A percentile compares a stretch with the other conserved stretches of the same genome.
Evolutionary conservation across 805 yeast species (phyloP).

Genomic region (Candida chauliodis): DNA sequence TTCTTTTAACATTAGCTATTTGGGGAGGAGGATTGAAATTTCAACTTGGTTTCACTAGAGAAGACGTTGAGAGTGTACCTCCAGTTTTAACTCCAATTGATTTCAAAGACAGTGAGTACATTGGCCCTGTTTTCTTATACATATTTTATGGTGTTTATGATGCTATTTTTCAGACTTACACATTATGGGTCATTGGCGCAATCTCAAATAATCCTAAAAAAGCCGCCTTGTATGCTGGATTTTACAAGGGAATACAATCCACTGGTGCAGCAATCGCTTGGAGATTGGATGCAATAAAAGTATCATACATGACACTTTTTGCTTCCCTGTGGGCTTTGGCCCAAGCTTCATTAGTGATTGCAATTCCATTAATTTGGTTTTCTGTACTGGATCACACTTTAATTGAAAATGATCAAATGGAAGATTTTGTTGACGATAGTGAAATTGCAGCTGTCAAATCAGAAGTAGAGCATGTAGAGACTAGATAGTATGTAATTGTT

Average conservation of each 20-base stretch:
- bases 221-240: slow-evolving; percentile 55
- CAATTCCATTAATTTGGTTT: slow-evolving; percentile 43
- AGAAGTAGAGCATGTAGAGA: slow-evolving; percentile 12
- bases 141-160: slow-evolving; percentile 60
- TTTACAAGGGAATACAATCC: slow-evolving; percentile 61
- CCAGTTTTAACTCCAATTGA: slow-evolving; percentile 32
- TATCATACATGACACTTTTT: slow-evolving; percentile 40
- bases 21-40: slow-evolving; percentile 61
- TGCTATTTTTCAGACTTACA: slow-evolving; percentile 56
- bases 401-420: slow-evolving; percentile 28
- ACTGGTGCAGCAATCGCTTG: slow-evolving; percentile 63
- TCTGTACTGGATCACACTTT: slow-evolving; percentile 44
- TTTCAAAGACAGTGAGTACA: slow-evolving; percentile 44
- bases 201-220: slow-evolving; percentile 55
- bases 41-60: slow-evolving; percentile 41
- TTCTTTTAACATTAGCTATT: slow-evolving; percentile 41
- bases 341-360: slow-evolving; percentile 46
- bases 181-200: slow-evolving; percentile 59
- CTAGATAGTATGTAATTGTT: slow-evolving; percentile 4
- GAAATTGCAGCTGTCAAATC: slow-evolving; percentile 27
- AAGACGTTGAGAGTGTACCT: slow-evolving; percentile 19
- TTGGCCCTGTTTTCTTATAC: slow-evolving; percentile 61
- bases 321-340: slow-evolving; percentile 51
- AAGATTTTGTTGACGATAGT: slow-evolving; percentile 16
- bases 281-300: slow-evolving; percentile 47